Evolutionary conservation across 2,329 filamentous ascomycete genomes (phyloP), one percentile per base, ranked within the genome.

Genomic region (Fusarium dlaminii): DNA sequence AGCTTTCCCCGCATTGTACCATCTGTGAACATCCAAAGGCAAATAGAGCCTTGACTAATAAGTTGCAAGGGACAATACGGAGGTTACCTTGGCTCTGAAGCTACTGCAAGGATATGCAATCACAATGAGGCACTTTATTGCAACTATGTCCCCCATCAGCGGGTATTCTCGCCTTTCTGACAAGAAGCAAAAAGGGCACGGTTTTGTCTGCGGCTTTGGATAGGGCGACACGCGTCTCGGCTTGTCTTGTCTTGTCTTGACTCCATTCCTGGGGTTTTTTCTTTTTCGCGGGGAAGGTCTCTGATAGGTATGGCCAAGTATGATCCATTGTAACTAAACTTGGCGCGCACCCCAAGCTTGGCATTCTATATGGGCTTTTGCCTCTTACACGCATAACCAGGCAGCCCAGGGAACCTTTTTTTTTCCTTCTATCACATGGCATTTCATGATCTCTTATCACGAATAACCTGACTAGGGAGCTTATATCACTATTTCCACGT

Each of bases 1-100:
- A 60, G 46, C 51, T 74, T 74, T 74, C 72, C 72, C 72, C 72
- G 72, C 72, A 74, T 74, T 68, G 32, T 40, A 61, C 62, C 39
- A 57, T 48, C 37, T 58, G 58, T 49, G 51, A 74, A 70, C 66
- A 70, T 69, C 52, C 36, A 52, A 45, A 57, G 34, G 46, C 42
- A 64, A 40, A 63, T 45, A 42, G 46, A 42, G 54, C 34, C 29
- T 64, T 70, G 66, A 70, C 67, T 70, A 70, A 74, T 55, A 32
- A 45, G 48, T 66, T 68, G 51, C 55, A 73, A 63, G 51, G 63
- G 54, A 72, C 54, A 29, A 40, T 40, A 40, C 30, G 30, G 66
- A 66, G 40, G 71, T 62, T 72, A 65, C 67, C 67, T 72, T 74
- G 68, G 69, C 66, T 66, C 51, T 52, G 56, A 63, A 51, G 68